Percentiles rank a stretch among this genome's conserved stretches.
Conservation (phyloP, 1,284 basidiomycete genomes). For the Hortiboletus rubellus region DNA sequence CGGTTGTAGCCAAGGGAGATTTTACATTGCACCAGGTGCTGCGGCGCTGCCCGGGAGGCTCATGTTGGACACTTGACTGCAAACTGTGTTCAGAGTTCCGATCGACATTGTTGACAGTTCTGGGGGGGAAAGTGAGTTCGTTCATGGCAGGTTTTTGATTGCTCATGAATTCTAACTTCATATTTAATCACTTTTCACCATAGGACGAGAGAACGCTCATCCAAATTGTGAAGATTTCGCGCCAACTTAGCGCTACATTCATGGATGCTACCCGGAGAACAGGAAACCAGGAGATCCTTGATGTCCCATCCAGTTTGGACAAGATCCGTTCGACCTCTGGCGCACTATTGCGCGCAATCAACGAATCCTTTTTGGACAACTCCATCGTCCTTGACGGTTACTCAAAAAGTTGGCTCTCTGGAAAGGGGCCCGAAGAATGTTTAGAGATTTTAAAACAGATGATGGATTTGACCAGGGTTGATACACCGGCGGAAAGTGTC, state of each 20-base stretch:
- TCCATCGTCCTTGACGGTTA: background rate
- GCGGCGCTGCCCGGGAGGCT: background rate
- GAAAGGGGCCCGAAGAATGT: background rate
- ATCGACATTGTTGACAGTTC: background rate
- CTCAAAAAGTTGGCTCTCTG: background rate
- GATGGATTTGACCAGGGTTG: background rate
- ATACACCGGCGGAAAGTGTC: background rate
- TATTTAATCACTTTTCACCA: no score
- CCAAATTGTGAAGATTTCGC: background rate
- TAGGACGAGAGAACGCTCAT: background rate
- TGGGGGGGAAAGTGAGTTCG: background rate
- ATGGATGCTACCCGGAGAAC: no score
- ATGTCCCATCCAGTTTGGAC: background rate
- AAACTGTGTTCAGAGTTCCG: background rate
- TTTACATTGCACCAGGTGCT: background rate
- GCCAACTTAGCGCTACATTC: background rate
- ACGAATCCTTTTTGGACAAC: background rate
- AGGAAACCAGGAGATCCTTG: background rate
- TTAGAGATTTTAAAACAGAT: background rate
- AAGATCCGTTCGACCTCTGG: background rate
- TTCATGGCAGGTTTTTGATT: no score
- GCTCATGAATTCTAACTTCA: no score
- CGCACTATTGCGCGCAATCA: background rate
- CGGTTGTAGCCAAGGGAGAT: background rate
- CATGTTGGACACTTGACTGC: background rate